phyloP scores from a whole-genome alignment of 2,329 filamentous ascomycete species.

The Orbilia quercus region DNA sequence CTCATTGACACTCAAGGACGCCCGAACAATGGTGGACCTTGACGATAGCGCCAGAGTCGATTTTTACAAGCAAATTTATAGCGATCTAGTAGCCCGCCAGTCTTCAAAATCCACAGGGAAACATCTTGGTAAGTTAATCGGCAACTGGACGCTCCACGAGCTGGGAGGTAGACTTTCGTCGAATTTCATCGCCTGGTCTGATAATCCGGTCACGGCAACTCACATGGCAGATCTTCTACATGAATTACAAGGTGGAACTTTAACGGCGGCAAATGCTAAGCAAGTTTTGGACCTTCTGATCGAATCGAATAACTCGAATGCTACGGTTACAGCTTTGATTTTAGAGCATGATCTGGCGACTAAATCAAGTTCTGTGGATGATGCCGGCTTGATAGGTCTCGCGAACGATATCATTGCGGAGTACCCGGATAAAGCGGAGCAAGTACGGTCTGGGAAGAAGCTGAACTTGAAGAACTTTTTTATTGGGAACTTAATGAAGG shows the following conservation, averaged over 20 bases:
- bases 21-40: constrained; percentile 78
- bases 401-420: constrained; percentile 27
- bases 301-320: not conserved
- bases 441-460: constrained; percentile 42
- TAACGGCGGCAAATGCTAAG: constrained; percentile 63
- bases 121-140: constrained; percentile 66
- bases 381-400: constrained; percentile 27
- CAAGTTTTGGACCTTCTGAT: constrained; percentile 36
- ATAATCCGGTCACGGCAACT: constrained; percentile 62
- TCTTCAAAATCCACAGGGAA: constrained; percentile 58
- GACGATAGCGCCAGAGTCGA: constrained; percentile 83
- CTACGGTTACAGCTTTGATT: constrained; percentile 24
- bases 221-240: constrained; percentile 65
- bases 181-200: constrained; percentile 63
- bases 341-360: constrained; percentile 35
- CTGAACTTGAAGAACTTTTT: constrained; percentile 52
- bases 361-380: constrained; percentile 13
- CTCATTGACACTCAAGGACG: constrained; percentile 81
- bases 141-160: constrained; percentile 72
- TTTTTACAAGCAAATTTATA: constrained; percentile 68
- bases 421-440: constrained; percentile 49
- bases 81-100: constrained; percentile 48
- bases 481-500: constrained; percentile 51
- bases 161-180: constrained; percentile 66
- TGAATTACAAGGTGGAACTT: constrained; percentile 64